Evolutionary conservation across 768 basidiomycete genomes (phyloP), one percentile per base, ranked within the genome.

Genomic region (Russula virescens): DNA sequence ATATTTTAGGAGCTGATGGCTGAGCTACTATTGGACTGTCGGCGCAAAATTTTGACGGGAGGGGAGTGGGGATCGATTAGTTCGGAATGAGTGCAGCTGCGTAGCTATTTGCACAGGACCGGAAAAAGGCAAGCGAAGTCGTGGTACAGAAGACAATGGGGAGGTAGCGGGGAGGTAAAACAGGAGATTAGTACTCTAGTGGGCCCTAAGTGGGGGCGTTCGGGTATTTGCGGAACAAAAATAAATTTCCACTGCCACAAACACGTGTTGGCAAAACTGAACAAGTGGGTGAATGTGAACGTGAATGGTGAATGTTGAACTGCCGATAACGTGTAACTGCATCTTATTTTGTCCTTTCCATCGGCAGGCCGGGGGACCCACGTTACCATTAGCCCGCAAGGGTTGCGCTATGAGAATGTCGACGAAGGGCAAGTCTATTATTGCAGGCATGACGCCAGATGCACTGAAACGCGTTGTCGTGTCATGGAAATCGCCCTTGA

Each of bases 231-330:
- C 50, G 28, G 42, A 16, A 23, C 26, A 28, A 54, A 53, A 31
- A 52, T 53, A 63, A 58, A 54, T 47, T 58, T 58, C 26, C 4
- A 47, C 25, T 45, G 31, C 50, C 49, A 50, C 50, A 26, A 19
- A 8, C 57, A 42, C 58, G 34, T 58, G 38, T 42, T 40, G 53
- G 52, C 1, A 31, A 31, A 31, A 31, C 31, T 23, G 26, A 53
- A 25, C 53, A 7, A 18, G 42, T 18, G 38, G 38, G 38, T 11
- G 38, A 38, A 38, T 11, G 8, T 38, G n/a, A n/a, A n/a, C n/a
- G n/a, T 38, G 38, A 38, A 38, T 11, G 13, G 8, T 38, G 38
- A 38, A 11, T 38, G 38, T 14, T 38, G 38, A 14, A 38, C 38
- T 11, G 13, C 38, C 38, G 38, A 38, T 38, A 38, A 38, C 2